Conservation (phyloP, 2,329 filamentous ascomycete genomes). For the Didymellaceae sp. region DNA sequence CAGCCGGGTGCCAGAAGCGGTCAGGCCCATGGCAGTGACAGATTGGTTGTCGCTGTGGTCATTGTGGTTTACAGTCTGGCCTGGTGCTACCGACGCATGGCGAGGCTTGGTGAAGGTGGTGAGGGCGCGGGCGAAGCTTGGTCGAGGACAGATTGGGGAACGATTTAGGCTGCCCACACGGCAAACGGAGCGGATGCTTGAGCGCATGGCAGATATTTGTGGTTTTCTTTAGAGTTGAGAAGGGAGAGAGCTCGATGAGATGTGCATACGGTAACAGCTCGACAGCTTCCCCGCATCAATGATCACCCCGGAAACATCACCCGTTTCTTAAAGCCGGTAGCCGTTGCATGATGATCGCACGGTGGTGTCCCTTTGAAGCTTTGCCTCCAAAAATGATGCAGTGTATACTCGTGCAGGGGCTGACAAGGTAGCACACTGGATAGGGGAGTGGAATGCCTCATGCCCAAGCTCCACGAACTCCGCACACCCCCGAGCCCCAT, state of each 20-base stretch:
- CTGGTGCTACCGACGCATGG: constrained; percentile 26
- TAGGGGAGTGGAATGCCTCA: too few species aligned
- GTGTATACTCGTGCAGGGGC: too few species aligned
- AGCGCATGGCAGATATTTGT: constrained; percentile 1
- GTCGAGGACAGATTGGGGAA: not conserved
- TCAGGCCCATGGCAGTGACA: constrained; percentile 56
- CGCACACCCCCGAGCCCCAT: constrained; percentile 20
- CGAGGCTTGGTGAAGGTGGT: constrained; percentile 20
- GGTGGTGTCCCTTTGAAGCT: not conserved
- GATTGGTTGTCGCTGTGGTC: constrained; percentile 52
- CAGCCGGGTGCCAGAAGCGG: constrained; percentile 53
- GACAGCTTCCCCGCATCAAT: constrained; percentile 13
- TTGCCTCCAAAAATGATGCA: not conserved
- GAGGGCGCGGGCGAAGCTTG: constrained; percentile 10
- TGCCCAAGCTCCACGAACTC: constrained; percentile 6
- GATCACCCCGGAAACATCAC: constrained; percentile 3
- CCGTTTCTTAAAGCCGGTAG: not conserved
- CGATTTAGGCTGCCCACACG: not conserved
- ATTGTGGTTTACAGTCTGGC: constrained; percentile 35
- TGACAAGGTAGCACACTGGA: too few species aligned
- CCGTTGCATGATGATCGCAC: not conserved
- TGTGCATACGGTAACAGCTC: not conserved
- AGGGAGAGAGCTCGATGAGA: not conserved
- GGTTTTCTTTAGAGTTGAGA: not conserved
- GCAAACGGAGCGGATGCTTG: not conserved